Percentiles rank a stretch among this genome's conserved stretches.
Conservation (phyloP, 257 asterid genomes). For the Perilla frutescens region DNA sequence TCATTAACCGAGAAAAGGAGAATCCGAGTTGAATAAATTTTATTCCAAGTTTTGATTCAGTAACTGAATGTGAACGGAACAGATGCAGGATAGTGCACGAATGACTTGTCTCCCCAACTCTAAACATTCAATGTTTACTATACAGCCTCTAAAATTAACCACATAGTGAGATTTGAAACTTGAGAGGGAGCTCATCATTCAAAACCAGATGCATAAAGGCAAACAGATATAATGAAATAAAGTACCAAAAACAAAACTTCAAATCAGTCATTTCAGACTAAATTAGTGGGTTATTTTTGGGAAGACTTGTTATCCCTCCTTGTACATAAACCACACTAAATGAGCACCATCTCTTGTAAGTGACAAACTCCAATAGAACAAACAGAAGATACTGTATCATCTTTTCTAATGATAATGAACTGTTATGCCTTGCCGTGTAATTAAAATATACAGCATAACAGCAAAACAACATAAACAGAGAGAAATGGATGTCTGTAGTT, state of each 20-base stretch:
- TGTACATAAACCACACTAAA: too few relatives aligned
- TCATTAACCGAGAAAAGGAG: conserved; percentile 23
- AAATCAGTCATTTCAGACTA: too few relatives aligned
- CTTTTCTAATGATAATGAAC: not conserved
- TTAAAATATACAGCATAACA: not conserved
- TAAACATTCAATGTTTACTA: conserved; percentile 3
- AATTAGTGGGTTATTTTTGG: too few relatives aligned
- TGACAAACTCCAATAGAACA: too few relatives aligned
- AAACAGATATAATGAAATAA: not conserved
- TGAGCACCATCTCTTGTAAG: too few relatives aligned
- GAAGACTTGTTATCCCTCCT: too few relatives aligned
- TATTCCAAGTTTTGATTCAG: not conserved
- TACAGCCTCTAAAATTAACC: not conserved
- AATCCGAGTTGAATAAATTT: not conserved
- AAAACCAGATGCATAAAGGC: not conserved
- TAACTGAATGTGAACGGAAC: conserved; percentile 12
- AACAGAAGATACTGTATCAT: not conserved
- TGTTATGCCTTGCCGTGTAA: not conserved
- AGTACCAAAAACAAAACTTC: too few relatives aligned
- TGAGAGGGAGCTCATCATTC: not conserved
- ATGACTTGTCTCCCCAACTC: not conserved
- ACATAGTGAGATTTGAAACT: not conserved
- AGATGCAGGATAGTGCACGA: conserved; percentile 8
- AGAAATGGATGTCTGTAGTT: not conserved
- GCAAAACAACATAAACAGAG: not conserved